Conservation (phyloP, 2,329 filamentous ascomycete genomes). For the Fusarium dimerum region DNA sequence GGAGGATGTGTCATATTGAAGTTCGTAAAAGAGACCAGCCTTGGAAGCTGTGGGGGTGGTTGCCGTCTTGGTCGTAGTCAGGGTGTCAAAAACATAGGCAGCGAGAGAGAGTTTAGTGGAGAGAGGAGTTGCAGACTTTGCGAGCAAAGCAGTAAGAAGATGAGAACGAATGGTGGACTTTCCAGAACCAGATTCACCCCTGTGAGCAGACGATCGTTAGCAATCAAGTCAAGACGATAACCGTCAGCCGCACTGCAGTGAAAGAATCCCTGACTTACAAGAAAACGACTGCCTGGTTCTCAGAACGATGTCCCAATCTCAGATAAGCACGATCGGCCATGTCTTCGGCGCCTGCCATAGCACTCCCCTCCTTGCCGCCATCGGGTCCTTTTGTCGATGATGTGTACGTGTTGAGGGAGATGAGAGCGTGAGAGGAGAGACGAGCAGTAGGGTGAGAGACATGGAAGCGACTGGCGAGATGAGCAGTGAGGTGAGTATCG, state of each 20-base stretch:
- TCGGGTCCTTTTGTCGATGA: constrained; percentile 85
- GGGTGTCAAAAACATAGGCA: constrained; percentile 91
- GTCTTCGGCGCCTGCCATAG: constrained; percentile 89
- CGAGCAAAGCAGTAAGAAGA: constrained; percentile 79
- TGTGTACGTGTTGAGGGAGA: constrained; percentile 93
- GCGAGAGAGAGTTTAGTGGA: constrained; percentile 92
- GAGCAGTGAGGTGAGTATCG: constrained; percentile 77
- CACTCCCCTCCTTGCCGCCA: constrained; percentile 89
- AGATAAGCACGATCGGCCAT: constrained; percentile 84
- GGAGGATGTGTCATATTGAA: constrained; percentile 92
- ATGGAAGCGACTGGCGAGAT: constrained; percentile 88
- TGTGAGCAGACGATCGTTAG: constrained; percentile 40
- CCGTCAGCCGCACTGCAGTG: constrained; percentile 4
- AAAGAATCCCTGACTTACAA: constrained; percentile 63
- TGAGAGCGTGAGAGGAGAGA: constrained; percentile 87
- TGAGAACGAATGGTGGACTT: constrained; percentile 95
- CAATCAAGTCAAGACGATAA: background rate
- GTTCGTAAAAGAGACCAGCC: constrained; percentile 89
- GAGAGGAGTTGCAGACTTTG: constrained; percentile 87
- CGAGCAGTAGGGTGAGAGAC: constrained; percentile 84
- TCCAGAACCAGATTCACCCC: constrained; percentile 92
- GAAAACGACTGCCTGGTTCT: constrained; percentile 92
- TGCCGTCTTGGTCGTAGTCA: constrained; percentile 95
- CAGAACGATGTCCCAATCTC: constrained; percentile 80
- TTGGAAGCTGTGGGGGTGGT: constrained; percentile 96